Conservation (phyloP, 495 filamentous ascomycete species). For the Aspergillus wentii region DNA sequence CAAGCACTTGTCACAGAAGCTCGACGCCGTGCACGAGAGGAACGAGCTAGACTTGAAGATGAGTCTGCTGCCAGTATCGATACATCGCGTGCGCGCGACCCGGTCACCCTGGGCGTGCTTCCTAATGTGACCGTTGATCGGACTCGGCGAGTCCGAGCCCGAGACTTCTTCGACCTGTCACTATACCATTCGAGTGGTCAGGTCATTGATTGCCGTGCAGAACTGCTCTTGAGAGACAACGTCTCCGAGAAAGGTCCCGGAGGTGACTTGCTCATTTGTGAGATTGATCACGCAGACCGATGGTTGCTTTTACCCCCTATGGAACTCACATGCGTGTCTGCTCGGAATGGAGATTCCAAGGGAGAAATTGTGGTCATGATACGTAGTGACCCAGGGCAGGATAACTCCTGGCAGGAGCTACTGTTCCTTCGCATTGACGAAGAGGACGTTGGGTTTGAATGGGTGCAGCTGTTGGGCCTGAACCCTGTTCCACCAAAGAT, state of each 20-base stretch:
- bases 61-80: slow-evolving; percentile 84
- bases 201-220: slow-evolving; percentile 81
- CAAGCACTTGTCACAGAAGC: slow-evolving; percentile 72
- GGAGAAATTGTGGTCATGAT: slow-evolving; percentile 82
- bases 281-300: slow-evolving; percentile 67
- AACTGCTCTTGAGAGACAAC: slow-evolving; percentile 80
- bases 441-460: slow-evolving; percentile 75
- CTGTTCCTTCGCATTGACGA: slow-evolving; percentile 65
- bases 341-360: slow-evolving; percentile 65
- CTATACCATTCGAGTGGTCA: slow-evolving; percentile 87
- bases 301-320: slow-evolving; percentile 92
- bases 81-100: slow-evolving; percentile 69
- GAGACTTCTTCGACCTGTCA: slow-evolving; percentile 84
- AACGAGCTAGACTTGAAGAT: slow-evolving; percentile 82
- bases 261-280: slow-evolving; percentile 86
- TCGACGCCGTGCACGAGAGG: slow-evolving; percentile 74
- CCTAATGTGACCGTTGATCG: slow-evolving; percentile 67
- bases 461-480: slow-evolving; percentile 77
- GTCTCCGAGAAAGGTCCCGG: slow-evolving; percentile 45
- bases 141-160: slow-evolving; percentile 71
- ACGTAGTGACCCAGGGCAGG: slow-evolving; percentile 39
- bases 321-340: slow-evolving; percentile 62
- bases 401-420: slow-evolving; percentile 73
- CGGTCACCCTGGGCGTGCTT: slow-evolving; percentile 65
- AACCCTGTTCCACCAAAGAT: slow-evolving; percentile 68